Percentiles rank a stretch among this genome's conserved stretches.
These are phyloP conservation scores for Boletus coccyginus DNA, from an alignment of 768 basidiomycete genomes.

Conservation along the genomic window DNA sequence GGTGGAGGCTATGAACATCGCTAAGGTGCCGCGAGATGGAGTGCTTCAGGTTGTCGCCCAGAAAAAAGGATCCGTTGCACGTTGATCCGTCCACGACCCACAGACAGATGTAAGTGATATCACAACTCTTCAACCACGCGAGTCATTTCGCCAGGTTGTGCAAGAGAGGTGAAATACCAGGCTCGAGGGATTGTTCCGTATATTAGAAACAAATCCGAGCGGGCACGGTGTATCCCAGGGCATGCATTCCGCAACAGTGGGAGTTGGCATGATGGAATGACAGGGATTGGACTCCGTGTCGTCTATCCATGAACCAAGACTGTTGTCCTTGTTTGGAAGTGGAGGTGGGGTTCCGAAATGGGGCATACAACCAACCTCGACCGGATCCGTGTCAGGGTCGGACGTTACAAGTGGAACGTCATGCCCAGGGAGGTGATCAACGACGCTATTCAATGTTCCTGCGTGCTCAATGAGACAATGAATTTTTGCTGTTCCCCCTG, in stretches of 20 bases:
- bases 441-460: background rate
- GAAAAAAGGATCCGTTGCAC: background rate
- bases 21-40: constrained; percentile 11
- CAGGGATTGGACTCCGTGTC: background rate
- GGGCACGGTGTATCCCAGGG: background rate
- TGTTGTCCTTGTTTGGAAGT: no score
- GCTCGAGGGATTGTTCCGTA: background rate
- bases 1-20: constrained; percentile 1
- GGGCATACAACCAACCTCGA: no score
- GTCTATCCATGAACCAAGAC: no score
- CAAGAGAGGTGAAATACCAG: background rate
- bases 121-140: no score
- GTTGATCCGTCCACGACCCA: constrained; percentile 9
- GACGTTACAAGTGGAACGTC: background rate
- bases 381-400: no score
- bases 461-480: background rate
- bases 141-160: background rate
- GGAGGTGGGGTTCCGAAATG: no score
- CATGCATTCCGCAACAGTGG: no score
- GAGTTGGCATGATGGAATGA: background rate
- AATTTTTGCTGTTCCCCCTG: background rate
- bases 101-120: background rate
- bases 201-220: background rate
- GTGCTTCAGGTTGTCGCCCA: constrained; percentile 7
- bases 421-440: background rate